Evolutionary conservation across 2,329 filamentous ascomycete genomes (phyloP).

Genomic region (Apiospora arundinis): DNA sequence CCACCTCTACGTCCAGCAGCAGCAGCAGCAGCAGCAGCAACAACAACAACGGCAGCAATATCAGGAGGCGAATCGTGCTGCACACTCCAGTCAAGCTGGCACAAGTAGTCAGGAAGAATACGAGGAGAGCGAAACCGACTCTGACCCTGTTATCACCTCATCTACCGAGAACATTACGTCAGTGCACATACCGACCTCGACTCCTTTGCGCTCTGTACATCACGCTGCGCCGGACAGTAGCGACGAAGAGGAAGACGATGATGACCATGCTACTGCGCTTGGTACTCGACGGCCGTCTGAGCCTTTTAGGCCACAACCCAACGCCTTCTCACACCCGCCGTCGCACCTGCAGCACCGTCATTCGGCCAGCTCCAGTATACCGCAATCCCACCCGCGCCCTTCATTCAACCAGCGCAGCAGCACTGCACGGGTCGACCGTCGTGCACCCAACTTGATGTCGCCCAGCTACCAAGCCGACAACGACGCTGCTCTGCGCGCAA

Average conservation of each 20-base stretch:
- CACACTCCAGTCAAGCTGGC: conserved; percentile 46
- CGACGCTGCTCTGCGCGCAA: conserved; percentile 89
- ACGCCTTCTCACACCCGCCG: conserved; percentile 88
- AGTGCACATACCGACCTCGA: conserved; percentile 39
- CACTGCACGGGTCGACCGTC: conserved; percentile 53
- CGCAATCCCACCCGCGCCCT: conserved; percentile 56
- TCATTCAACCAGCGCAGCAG: conserved; percentile 57
- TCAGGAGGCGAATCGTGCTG: background rate
- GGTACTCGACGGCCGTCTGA: conserved; percentile 60
- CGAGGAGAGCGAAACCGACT: conserved; percentile 90
- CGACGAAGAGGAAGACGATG: conserved; percentile 62
- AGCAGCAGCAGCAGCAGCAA: conserved; percentile 43
- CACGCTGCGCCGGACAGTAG: conserved; percentile 51
- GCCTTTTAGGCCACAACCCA: conserved; percentile 84
- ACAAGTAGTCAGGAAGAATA: conserved; percentile 92
- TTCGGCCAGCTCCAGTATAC: conserved; percentile 56
- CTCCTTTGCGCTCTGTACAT: conserved; percentile 44
- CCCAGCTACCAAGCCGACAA: conserved; percentile 84
- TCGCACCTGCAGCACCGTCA: conserved; percentile 55
- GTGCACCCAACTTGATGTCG: conserved; percentile 68
- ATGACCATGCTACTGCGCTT: conserved; percentile 84
- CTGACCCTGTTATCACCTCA: conserved; percentile 70
- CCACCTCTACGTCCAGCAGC: conserved; percentile 37
- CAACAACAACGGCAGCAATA: background rate
- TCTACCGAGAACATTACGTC: conserved; percentile 60